Conservation (phyloP, 495 filamentous ascomycete species). For the Penicillium paradoxum region DNA sequence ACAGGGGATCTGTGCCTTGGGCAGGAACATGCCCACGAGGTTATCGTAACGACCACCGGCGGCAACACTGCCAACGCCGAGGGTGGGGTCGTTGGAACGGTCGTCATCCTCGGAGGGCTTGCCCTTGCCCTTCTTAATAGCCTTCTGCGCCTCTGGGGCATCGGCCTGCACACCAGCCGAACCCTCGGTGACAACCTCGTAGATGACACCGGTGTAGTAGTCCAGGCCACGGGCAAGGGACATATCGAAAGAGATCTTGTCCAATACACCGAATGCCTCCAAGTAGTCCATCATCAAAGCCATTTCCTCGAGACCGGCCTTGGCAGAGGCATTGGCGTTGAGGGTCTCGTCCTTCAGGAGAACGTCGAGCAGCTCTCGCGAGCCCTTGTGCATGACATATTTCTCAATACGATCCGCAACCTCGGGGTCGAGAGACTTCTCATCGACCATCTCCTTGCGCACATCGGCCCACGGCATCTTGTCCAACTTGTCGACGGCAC, state of each 20-base stretch:
- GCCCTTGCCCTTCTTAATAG: conserved; percentile 55
- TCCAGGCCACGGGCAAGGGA: conserved; percentile 81
- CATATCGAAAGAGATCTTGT: conserved; percentile 75
- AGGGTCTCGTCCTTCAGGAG: conserved; percentile 60
- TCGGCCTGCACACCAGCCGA: conserved; percentile 52
- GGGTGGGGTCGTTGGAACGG: conserved; percentile 71
- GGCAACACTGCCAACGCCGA: conserved; percentile 82
- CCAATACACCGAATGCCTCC: conserved; percentile 64
- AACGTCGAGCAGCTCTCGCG: conserved; percentile 61
- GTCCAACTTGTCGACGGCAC: conserved; percentile 93
- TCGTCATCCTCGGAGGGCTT: conserved; percentile 67
- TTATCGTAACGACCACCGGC: conserved; percentile 92
- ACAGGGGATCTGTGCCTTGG: conserved; percentile 81
- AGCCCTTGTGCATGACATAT: conserved; percentile 67
- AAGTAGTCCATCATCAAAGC: conserved; percentile 75
- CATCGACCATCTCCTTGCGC: conserved; percentile 84
- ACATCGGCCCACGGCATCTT: conserved; percentile 90
- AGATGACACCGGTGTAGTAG: conserved; percentile 94
- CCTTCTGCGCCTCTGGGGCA: conserved; percentile 42
- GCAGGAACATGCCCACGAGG: conserved; percentile 86
- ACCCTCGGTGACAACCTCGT: conserved; percentile 82
- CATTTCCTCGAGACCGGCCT: conserved; percentile 79
- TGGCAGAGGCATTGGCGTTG: conserved; percentile 62
- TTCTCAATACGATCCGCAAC: conserved; percentile 82
- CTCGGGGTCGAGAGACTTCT: conserved; percentile 72